Percentiles rank a stretch among this genome's conserved stretches.
Conservation (phyloP, 441 rosid species). For the Melastoma candidum region DNA sequence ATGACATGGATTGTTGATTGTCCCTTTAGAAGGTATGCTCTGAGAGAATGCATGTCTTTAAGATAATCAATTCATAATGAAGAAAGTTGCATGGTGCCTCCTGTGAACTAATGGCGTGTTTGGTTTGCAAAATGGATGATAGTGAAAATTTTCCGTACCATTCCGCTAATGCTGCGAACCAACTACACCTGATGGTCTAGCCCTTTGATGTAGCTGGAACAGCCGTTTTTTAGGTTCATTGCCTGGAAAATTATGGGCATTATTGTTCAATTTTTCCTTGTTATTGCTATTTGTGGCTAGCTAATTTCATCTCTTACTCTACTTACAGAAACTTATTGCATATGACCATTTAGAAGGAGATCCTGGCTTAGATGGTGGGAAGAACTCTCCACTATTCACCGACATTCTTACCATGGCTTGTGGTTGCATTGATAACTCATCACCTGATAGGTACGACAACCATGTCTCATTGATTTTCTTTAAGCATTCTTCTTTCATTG, state of each 20-base stretch:
- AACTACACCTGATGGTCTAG: too few species aligned
- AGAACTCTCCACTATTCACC: conserved; percentile 72
- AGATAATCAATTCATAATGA: too few species aligned
- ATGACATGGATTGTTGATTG: too few species aligned
- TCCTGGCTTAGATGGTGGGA: conserved; percentile 93
- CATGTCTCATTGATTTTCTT: conserved; percentile 8
- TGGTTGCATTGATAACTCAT: conserved; percentile 86
- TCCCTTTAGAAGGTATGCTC: too few species aligned
- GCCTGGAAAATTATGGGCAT: neutral
- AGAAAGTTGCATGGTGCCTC: too few species aligned
- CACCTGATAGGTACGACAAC: conserved; percentile 75
- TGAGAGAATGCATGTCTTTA: too few species aligned
- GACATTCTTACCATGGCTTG: conserved; percentile 93
- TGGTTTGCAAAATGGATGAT: too few species aligned
- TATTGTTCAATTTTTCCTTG: conserved; percentile 1
- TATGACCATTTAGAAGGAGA: conserved; percentile 98
- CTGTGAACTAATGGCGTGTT: too few species aligned
- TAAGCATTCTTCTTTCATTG: conserved; percentile 14
- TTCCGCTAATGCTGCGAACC: too few species aligned
- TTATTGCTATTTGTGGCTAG: conserved; percentile 8
- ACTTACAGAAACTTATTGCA: conserved; percentile 84
- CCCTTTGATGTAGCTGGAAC: too few species aligned
- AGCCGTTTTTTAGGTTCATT: too few species aligned
- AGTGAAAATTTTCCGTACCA: too few species aligned
- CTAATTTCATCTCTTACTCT: conserved; percentile 18